phyloP scores from a whole-genome alignment of 2,329 filamentous ascomycete species.

The Botrytis tulipae region DNA sequence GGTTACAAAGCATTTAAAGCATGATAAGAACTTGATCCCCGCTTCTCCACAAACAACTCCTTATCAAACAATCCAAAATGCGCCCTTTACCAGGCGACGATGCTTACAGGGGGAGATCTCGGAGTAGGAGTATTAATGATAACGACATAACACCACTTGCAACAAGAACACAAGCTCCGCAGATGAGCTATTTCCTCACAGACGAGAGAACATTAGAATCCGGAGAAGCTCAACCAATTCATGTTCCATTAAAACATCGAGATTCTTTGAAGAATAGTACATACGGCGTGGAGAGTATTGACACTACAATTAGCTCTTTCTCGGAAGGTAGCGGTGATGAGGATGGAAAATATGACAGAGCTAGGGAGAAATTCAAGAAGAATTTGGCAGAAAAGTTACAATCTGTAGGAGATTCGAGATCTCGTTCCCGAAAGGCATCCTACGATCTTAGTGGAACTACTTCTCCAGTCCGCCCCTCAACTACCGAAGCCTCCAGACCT shows the following conservation, averaged over 20 bases:
- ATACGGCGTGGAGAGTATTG: slow-evolving; percentile 39
- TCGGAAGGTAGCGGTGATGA: slow-evolving; percentile 33
- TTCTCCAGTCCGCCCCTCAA: slow-evolving; percentile 37
- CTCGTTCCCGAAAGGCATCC: slow-evolving; percentile 38
- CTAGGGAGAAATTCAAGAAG: slow-evolving; percentile 36
- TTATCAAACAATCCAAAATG: slow-evolving; percentile 38
- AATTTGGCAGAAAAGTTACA: slow-evolving; percentile 27
- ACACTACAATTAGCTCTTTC: slow-evolving; percentile 38
- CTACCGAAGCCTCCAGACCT: slow-evolving; percentile 43
- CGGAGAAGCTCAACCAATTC: slow-evolving; percentile 39
- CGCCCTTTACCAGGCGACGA: slow-evolving; percentile 49
- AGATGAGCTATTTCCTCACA: slow-evolving; percentile 53
- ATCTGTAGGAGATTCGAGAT: slow-evolving; percentile 32
- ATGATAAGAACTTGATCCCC: slow-evolving; percentile 26
- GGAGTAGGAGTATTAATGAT: slow-evolving; percentile 41
- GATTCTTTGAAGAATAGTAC: slow-evolving; percentile 41
- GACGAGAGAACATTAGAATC: slow-evolving; percentile 50
- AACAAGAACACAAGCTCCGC: slow-evolving; percentile 40
- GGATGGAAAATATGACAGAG: slow-evolving; percentile 31
- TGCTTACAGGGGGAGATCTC: slow-evolving; percentile 42
- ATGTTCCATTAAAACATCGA: slow-evolving; percentile 35
- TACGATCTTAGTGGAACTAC: slow-evolving; percentile 38
- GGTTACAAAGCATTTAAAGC: background rate
- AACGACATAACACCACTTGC: slow-evolving; percentile 41
- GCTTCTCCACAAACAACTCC: background rate